Base-by-base conservation (phyloP, 2,329 filamentous ascomycete species). In the Aspergillus tubingensis region DNA sequence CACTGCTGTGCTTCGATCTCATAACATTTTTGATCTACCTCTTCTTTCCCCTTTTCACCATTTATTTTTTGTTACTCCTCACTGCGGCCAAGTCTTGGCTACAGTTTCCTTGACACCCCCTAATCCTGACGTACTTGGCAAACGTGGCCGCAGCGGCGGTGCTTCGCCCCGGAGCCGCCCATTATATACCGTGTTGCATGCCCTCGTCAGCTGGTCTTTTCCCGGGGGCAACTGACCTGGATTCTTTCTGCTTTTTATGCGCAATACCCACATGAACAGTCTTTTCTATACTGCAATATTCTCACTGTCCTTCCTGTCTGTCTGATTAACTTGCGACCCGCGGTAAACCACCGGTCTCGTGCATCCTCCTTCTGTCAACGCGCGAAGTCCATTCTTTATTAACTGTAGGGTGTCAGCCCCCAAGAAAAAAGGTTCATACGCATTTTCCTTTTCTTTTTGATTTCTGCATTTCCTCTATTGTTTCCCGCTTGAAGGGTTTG, bases 101-200 rank as follows among this genome's bases (percentile, higher is more conserved):
- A 36, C 38, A 21, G 23, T 44, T 38, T 36, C 11, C 52, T 54
- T 43, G 15, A 19, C 17, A 27, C 41, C 5, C 21, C 19, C 44
- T 54, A 19, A 21, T 19, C 43, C 17, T 23, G 50, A 49, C 50
- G 51, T 27, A 32, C 52, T 61, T 56, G 50, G 59, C 59, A 61
- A 58, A 61, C 50, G 59, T 61, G 59, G 51, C 59, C 56, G 56
- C 52, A 61, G 47, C 56, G 49, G 55, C 50, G 54, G 39, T 39
- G 30, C 56, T 36, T 48, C 50, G 21, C 21, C 25, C 10, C 15
- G 52, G 39, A 32, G 52, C 25, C 19, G 36, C 41, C 32, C 58
- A n/a, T 41, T 58, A 21, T 58, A 43, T 58, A 47, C 56, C 32
- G 41, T 27, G 38, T 13, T 39, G 25, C 57, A 48, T 27, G 30